Base-by-base conservation (phyloP, 176 grass and related monocot species). In the Guadua angustifolia region DNA sequence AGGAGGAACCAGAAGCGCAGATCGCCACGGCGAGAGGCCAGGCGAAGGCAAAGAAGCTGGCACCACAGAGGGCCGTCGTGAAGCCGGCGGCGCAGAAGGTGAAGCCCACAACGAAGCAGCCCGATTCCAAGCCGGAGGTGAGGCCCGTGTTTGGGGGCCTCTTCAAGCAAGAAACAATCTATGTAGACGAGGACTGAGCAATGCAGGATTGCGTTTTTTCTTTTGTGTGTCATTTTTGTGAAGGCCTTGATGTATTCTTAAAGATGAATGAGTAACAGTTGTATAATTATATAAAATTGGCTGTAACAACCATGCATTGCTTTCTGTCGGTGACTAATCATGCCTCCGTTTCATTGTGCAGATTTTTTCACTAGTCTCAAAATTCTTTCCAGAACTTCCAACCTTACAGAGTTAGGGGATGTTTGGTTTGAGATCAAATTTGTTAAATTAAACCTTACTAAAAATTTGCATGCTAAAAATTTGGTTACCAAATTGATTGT, bases 91-190 rank as follows among this genome's bases (percentile, higher is more conserved):
- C 83, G 0, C 79, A 89, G 81, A 97, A 94, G 66, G 39, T 45
- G 57, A 90, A 86, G 81, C 63, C 75, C 26, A 82, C 81, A 32
- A 55, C 76, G 8, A 86, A 82, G 70, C 85, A 93, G 79, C 68
- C 89, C 9, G 87, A 86, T 65, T 14, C 88, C 49, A 88, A 91
- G 62, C 29, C 89, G 18, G 92, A 92, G 77, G 82, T 92, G 44
- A 97, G 84, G 50, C 94, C 87, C 1, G 89, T 95, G n/a, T 98
- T 98, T 6, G 95, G 95, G 93, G 95, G 95, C 12, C 80, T 98
- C 59, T 98, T 98, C 82, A 98, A 98, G 82, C 95, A 98, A 81
- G 95, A 98, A 82, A 95, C 89, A 5, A 77, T 98, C 25, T 98
- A 85, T 39, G 46, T 95, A 18, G 95, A 98, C 63, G 92, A 98